Evolutionary conservation across 352 stramenopile species (phyloP).

Genomic region (Globisporangium nunn): DNA sequence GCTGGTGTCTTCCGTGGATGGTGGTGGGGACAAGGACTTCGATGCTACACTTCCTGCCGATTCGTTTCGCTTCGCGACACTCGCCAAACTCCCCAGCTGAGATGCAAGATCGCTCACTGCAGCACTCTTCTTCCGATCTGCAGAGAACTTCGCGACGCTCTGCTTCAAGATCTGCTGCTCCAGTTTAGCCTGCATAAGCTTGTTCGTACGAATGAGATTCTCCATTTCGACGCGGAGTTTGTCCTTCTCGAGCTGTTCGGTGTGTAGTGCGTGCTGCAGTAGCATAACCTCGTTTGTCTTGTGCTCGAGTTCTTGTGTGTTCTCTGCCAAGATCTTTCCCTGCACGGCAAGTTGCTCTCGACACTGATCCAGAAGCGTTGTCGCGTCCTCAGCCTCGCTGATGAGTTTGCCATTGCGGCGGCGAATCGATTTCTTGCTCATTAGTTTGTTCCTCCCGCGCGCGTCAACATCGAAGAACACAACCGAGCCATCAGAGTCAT

Average conservation of each 20-base stretch:
- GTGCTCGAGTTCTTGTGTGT: slow-evolving; percentile 53
- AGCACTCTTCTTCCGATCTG: slow-evolving; percentile 18
- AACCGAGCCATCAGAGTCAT: slow-evolving; percentile 24
- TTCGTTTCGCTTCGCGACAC: background rate
- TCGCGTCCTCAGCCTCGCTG: slow-evolving; percentile 24
- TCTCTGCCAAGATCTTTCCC: slow-evolving; percentile 43
- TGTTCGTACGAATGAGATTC: slow-evolving; percentile 52
- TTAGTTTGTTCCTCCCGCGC: slow-evolving; percentile 24
- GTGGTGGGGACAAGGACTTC: background rate
- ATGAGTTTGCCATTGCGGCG: slow-evolving; percentile 25
- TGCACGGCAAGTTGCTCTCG: slow-evolving; percentile 48
- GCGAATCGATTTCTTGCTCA: slow-evolving; percentile 35
- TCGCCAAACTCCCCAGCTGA: background rate
- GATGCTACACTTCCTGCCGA: too few species aligned
- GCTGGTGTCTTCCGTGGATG: background rate
- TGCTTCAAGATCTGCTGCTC: slow-evolving; percentile 69
- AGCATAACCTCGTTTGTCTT: slow-evolving; percentile 37
- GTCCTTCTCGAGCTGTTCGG: slow-evolving; percentile 23
- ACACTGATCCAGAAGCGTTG: slow-evolving; percentile 27
- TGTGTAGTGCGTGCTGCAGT: slow-evolving; percentile 28
- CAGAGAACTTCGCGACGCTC: slow-evolving; percentile 21
- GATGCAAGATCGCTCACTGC: slow-evolving; percentile 1
- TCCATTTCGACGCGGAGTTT: slow-evolving; percentile 34
- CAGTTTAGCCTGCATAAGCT: slow-evolving; percentile 45
- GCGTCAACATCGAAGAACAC: slow-evolving; percentile 52